Evolutionary conservation across 1,284 basidiomycete genomes (phyloP), one percentile per base, ranked within the genome.

Genomic region (Puccinia hordei): DNA sequence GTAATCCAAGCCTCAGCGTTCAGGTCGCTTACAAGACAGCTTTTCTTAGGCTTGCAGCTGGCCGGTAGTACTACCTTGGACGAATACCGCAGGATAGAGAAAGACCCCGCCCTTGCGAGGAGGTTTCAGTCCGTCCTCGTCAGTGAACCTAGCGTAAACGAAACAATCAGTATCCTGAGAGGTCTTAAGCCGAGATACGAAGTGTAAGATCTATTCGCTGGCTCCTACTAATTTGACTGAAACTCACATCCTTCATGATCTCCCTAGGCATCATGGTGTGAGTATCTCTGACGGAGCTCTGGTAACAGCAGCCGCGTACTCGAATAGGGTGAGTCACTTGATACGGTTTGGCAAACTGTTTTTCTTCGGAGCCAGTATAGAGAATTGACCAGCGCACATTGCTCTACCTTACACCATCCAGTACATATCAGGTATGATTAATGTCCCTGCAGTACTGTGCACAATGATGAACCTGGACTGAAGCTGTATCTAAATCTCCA

Each of bases 1-100:
- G 13, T 30, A 46, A 59, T 71, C 24, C 68, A n/a, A 22, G 41
- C 46, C 9, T 13, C 55, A 51, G 4, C 33, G 24, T 38, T 15
- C 2, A 30, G 49, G 2, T 61, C 63, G 19, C 46, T 61, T 80
- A 86, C 86, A 84, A 85, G 85, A 46, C 2, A 82, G 92, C 93
- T 0, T 88, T 95, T 4, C 1, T 88, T 93, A 57, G 94, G 94
- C 2, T 87, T 95, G 3, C 92, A 93, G 84, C 89, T 95, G 1
- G 92, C 95, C 8, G 93, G 93, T 41, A 93, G 93, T 0, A 95
- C 93, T 0, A 95, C 93, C 4, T 90, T 92, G 92, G 85, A 80
- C 72, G 94, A 97, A 85, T 97, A 95, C 85, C 89, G 93, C 46
- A 93, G 94, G 85, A 96, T 97, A 63, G 93, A 91, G 73, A 96